These are phyloP conservation scores for Crassisporium funariophilum DNA, from an alignment of 768 basidiomycete species.

Conservation along the genomic window DNA sequence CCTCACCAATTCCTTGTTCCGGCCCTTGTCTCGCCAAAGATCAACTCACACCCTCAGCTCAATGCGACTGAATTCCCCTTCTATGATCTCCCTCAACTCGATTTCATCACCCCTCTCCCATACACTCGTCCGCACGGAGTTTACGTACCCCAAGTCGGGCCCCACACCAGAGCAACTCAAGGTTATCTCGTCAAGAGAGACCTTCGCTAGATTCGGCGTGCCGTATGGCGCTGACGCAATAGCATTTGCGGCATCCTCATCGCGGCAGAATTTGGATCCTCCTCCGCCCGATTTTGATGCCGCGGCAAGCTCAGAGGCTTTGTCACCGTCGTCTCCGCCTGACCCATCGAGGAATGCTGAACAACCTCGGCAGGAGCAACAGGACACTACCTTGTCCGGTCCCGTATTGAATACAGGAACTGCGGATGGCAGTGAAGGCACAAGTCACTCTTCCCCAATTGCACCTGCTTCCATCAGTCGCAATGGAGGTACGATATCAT, in stretches of 20 bases:
- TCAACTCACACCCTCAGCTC: slow-evolving; percentile 42
- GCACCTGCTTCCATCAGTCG: too few species aligned
- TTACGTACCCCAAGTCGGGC: slow-evolving; percentile 64
- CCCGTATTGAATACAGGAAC: too few species aligned
- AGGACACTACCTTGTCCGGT: too few species aligned
- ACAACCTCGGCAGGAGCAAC: neutral
- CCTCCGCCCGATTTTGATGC: slow-evolving; percentile 62
- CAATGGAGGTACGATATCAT: too few species aligned
- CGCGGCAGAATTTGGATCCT: slow-evolving; percentile 39
- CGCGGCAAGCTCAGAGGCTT: slow-evolving; percentile 7
- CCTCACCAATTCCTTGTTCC: slow-evolving; percentile 47
- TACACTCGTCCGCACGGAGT: slow-evolving; percentile 70
- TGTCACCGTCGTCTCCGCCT: slow-evolving; percentile 17
- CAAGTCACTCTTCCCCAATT: too few species aligned
- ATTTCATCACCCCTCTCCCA: slow-evolving; percentile 80
- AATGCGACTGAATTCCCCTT: slow-evolving; percentile 59
- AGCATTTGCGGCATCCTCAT: slow-evolving; percentile 57
- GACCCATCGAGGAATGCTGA: slow-evolving; percentile 27
- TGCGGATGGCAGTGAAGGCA: too few species aligned
- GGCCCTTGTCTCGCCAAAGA: slow-evolving; percentile 51
- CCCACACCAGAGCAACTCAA: slow-evolving; percentile 67
- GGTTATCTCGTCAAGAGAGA: slow-evolving; percentile 69
- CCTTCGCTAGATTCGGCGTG: slow-evolving; percentile 67
- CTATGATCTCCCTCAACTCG: slow-evolving; percentile 68
- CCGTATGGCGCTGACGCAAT: slow-evolving; percentile 79